A percentile compares a stretch with the other conserved stretches of the same genome.
These are phyloP conservation scores for Phlyctochytrium bullatum DNA, from an alignment of 192 early-diverging fungal genomes.

Conservation along the genomic window DNA sequence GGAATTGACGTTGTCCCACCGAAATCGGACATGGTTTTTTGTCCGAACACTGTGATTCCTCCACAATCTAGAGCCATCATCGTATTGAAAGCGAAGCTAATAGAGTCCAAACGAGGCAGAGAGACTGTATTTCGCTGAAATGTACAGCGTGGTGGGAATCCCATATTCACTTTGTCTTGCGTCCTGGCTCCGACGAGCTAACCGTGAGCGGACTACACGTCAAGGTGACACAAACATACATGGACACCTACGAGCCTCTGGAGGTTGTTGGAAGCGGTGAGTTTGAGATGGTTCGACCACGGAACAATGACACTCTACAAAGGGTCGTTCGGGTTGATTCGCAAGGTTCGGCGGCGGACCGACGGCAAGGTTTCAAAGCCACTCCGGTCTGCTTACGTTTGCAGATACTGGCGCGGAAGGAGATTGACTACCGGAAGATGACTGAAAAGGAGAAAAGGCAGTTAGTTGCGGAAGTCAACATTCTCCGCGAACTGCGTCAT, in stretches of 20 bases:
- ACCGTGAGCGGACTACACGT: background rate
- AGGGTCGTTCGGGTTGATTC: slow-evolving; percentile 69
- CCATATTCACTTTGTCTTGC: background rate
- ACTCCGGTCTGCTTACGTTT: background rate
- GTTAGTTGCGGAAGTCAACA: slow-evolving; percentile 73
- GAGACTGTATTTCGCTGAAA: too few species aligned
- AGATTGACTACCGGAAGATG: slow-evolving; percentile 80
- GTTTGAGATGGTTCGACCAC: background rate
- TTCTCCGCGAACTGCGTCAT: slow-evolving; percentile 67
- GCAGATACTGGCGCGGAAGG: slow-evolving; percentile 71
- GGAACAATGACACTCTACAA: background rate
- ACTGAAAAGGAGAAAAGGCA: slow-evolving; percentile 68
- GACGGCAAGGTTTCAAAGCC: slow-evolving; percentile 60
- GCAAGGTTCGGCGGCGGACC: slow-evolving; percentile 59
- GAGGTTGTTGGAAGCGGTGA: slow-evolving; percentile 63
- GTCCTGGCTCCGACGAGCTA: too few species aligned
- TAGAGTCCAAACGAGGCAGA: too few species aligned
- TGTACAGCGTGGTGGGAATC: background rate
- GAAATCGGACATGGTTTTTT: too few species aligned
- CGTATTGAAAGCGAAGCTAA: too few species aligned
- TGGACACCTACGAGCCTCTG: slow-evolving; percentile 62
- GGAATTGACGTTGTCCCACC: too few species aligned
- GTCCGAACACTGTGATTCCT: too few species aligned
- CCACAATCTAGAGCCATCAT: too few species aligned
- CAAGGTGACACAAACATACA: background rate